Base-by-base conservation (phyloP, 2,329 filamentous ascomycete species). In the Paracorniculantispora psalliotae region DNA sequence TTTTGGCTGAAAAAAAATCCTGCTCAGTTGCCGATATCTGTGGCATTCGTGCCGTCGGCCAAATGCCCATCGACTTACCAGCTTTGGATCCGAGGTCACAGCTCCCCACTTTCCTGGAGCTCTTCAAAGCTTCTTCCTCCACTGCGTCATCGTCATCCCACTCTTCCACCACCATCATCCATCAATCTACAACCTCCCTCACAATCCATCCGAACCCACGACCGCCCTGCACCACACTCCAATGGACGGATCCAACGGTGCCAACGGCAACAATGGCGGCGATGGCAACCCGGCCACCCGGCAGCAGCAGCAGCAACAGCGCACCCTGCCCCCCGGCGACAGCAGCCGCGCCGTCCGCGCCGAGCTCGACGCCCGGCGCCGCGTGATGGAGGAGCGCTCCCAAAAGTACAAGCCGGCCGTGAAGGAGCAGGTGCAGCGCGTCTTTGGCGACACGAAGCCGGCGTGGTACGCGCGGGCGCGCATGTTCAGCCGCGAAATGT, bases 281-380 rank as follows among this genome's bases (percentile, higher is more conserved):
- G 41, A 30, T 23, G 7, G 4, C 54, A 23, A 21, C 43, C 19
- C 30, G 10, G 23, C 17, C 12, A 25, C 26, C 46, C 39, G 15
- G 52, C 54, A 48, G 43, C 46, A 43, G 33, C 55, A 57, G 37
- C 55, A 50, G 46, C 44, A 19, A 12, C 46, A 28, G 30, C 39
- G 39, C 25, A 25, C 26, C 25, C 17, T 43, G 13, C 28, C 39
- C 41, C 47, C 41, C 21, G 49, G 19, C 51, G 58, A 56, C 19
- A 64, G 63, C 56, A 57, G 63, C 43, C 65, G 63, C 51, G 67
- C 63, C 19, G 64, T 67, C 57, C 65, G 66, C 30, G 65, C 63
- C 44, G 69, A 68, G 60, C 69, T 72, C 59, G 66, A 72, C n/a
- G 66, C 73, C 63, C 69, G 68, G 64, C 70, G 67, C 49, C 66